These are phyloP conservation scores for Sarcomyxa edulis DNA, from an alignment of 768 basidiomycete species.

Conservation along the genomic window DNA sequence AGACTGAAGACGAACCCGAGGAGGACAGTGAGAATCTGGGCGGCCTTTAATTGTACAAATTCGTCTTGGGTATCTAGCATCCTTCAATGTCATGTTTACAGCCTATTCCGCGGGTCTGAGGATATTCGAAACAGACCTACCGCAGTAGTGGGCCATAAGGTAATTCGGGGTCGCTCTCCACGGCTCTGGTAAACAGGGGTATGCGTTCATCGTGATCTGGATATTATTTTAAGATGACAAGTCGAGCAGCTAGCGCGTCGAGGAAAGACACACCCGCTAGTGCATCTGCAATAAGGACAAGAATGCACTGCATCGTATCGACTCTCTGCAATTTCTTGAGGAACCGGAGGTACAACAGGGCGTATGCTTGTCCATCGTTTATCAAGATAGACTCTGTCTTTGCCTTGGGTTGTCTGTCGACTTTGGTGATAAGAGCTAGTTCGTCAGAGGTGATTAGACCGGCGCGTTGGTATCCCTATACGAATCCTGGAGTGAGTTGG, in stretches of 20 bases:
- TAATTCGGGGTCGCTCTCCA: conserved; percentile 67
- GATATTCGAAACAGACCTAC: conserved; percentile 28
- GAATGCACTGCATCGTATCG: conserved; percentile 84
- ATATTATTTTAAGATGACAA: neutral
- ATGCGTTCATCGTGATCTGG: conserved; percentile 87
- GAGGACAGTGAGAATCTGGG: conserved; percentile 84
- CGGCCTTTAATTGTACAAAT: conserved; percentile 88
- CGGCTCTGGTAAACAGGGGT: conserved; percentile 61
- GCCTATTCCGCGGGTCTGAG: neutral
- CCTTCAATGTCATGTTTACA: no score
- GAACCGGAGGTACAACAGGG: conserved; percentile 83
- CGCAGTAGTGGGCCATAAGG: conserved; percentile 77
- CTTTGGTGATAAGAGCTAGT: conserved; percentile 81
- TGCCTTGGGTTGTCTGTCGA: conserved; percentile 74
- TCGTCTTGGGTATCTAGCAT: conserved; percentile 85
- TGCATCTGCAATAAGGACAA: conserved; percentile 87
- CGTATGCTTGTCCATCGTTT: conserved; percentile 80
- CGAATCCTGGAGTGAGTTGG: conserved; percentile 11
- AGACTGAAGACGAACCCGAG: conserved; percentile 52
- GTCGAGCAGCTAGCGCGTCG: neutral
- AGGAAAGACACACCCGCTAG: conserved; percentile 54
- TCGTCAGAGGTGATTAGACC: conserved; percentile 87
- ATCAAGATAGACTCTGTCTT: conserved; percentile 74
- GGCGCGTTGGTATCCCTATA: conserved; percentile 91
- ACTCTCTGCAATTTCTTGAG: conserved; percentile 79